Conservation (phyloP, 75 land plant genomes). For the Gnetum montanum region DNA sequence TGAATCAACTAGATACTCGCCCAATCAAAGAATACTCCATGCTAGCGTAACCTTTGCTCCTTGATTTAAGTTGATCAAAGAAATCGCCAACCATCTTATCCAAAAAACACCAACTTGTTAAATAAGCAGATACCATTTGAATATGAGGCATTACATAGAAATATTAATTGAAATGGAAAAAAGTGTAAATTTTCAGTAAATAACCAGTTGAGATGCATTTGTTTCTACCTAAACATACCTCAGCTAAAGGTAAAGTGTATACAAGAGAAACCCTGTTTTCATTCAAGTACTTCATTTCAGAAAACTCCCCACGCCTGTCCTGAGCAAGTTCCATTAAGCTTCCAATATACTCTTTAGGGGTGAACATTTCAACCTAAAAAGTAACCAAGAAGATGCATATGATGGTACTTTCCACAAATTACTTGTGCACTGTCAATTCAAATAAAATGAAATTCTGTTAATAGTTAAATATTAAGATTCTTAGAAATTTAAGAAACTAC, state of each 20-base stretch:
- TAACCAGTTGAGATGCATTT: background rate
- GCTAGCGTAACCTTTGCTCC: conserved; percentile 98
- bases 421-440: background rate
- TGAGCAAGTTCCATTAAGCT: conserved; percentile 92
- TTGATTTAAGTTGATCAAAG: conserved; percentile 95
- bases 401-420: background rate
- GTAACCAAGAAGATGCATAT: background rate
- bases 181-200: background rate
- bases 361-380: conserved; percentile 78
- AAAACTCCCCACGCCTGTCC: conserved; percentile 88
- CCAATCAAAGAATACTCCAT: conserved; percentile 95
- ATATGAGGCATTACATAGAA: background rate
- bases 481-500: too few species aligned
- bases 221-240: conserved; percentile 46
- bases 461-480: too few species aligned
- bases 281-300: conserved; percentile 84
- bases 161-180: background rate
- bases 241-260: conserved; percentile 81
- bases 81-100: conserved; percentile 96
- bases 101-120: conserved; percentile 1
- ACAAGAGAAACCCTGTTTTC: conserved; percentile 74
- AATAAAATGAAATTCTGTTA: background rate
- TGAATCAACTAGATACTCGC: conserved; percentile 24
- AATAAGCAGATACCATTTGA: background rate
- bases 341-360: conserved; percentile 94